Conservation (phyloP, 139 green algal species). For the Asterochloris sp. region DNA sequence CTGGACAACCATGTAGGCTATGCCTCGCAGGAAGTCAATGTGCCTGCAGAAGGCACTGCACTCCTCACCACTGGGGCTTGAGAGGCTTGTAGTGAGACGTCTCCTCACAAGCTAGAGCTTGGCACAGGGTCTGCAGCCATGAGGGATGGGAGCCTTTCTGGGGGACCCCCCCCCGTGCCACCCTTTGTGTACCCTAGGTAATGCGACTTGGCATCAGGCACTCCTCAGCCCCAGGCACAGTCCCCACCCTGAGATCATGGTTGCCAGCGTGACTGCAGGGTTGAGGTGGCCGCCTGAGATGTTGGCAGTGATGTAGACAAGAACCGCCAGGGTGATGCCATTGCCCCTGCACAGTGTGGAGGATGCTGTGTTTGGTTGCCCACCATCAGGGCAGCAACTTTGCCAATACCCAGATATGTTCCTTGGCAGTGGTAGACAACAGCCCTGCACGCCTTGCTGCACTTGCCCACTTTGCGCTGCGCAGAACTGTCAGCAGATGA, state of each 20-base stretch:
- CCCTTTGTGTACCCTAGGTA: constrained; percentile 42
- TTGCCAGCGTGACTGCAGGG: constrained; percentile 61
- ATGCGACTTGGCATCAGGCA: constrained; percentile 60
- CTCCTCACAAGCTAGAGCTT: neutral
- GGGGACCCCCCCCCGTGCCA: neutral
- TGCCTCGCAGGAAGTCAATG: neutral
- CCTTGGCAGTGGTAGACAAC: too few relatives aligned
- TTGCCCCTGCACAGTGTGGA: neutral
- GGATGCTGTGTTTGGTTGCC: too few relatives aligned
- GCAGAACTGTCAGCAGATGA: too few relatives aligned
- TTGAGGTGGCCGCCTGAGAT: constrained; percentile 66
- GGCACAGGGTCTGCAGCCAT: neutral
- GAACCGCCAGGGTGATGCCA: constrained; percentile 3
- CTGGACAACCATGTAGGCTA: neutral
- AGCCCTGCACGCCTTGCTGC: too few relatives aligned
- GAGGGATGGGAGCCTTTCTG: neutral
- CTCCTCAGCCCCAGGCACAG: constrained; percentile 56
- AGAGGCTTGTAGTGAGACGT: neutral
- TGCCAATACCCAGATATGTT: too few relatives aligned
- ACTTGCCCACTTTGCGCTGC: too few relatives aligned
- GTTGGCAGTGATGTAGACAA: constrained; percentile 69
- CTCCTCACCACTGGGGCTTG: neutral
- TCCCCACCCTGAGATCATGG: constrained; percentile 67
- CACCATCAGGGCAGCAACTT: too few relatives aligned
- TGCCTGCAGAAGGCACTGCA: neutral